Conservation (phyloP, 805 yeast genomes). For the Lipomyces yamadae region DNA sequence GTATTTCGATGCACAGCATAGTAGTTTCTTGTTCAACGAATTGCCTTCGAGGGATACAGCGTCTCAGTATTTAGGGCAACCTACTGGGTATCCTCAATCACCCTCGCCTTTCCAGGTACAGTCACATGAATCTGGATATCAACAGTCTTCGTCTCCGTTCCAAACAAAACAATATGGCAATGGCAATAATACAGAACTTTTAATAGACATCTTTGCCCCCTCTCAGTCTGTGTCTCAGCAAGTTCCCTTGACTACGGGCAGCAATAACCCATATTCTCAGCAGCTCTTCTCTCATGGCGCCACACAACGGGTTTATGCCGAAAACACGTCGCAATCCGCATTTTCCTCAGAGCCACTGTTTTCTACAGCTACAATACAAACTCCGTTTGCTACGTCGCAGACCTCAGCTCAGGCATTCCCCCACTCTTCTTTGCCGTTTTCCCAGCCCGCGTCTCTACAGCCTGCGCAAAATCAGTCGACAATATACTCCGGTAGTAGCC, state of each 20-base stretch:
- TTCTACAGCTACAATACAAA: background rate
- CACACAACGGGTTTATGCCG: background rate
- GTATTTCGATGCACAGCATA: slow-evolving; percentile 13
- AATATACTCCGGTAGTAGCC: background rate
- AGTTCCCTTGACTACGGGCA: background rate
- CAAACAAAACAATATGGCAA: background rate
- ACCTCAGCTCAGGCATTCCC: background rate
- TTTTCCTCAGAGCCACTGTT: slow-evolving; percentile 10
- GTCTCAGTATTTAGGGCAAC: slow-evolving; percentile 1
- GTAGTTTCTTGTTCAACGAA: slow-evolving; percentile 23
- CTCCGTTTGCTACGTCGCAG: background rate
- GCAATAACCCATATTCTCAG: background rate
- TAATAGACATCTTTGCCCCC: slow-evolving; percentile 20
- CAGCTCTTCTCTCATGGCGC: background rate
- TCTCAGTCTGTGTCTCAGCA: slow-evolving; percentile 9
- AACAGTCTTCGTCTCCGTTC: slow-evolving; percentile 2
- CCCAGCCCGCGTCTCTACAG: background rate
- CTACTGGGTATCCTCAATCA: slow-evolving; percentile 7
- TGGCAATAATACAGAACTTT: slow-evolving; percentile 19
- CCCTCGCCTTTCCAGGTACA: slow-evolving; percentile 1
- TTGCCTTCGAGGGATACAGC: background rate
- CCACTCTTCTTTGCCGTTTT: background rate
- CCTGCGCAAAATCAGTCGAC: slow-evolving; percentile 6
- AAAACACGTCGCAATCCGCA: background rate
- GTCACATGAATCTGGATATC: slow-evolving; percentile 30